These are phyloP conservation scores for Babesia ovis DNA, from an alignment of 169 alveolate genomes.

Conservation along the genomic window DNA sequence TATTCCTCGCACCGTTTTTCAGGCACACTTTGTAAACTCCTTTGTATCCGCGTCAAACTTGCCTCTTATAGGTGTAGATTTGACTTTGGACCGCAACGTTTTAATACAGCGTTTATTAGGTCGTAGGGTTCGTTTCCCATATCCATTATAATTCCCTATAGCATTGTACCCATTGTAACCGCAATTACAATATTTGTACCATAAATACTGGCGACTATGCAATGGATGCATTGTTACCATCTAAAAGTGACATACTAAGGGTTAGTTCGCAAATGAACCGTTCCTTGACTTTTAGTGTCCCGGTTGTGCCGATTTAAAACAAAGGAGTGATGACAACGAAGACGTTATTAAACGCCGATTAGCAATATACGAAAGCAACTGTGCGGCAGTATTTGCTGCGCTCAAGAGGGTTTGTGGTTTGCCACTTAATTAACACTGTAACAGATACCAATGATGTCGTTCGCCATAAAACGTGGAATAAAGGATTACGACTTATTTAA, in stretches of 20 bases:
- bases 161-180: conserved; percentile 34
- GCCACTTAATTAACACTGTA: too few relatives aligned
- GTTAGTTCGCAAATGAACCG: not conserved
- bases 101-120: conserved; percentile 38
- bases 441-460: conserved; percentile 36
- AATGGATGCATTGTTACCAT: conserved; percentile 44
- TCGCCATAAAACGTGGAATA: conserved; percentile 37
- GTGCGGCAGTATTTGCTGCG: not conserved
- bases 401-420: conserved; percentile 18
- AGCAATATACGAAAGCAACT: conserved; percentile 5
- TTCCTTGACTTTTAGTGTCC: conserved; percentile 15
- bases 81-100: conserved; percentile 12
- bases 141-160: not conserved
- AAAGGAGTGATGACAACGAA: conserved; percentile 35
- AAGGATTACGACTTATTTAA: conserved; percentile 9
- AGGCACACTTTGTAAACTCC: conserved; percentile 29
- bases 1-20: conserved; percentile 29
- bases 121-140: conserved; percentile 30
- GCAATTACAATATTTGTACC: conserved; percentile 21
- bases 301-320: conserved; percentile 33
- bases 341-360: conserved; percentile 24
- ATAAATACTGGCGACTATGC: conserved; percentile 23
- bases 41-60: conserved; percentile 4
- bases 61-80: conserved; percentile 14
- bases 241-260: conserved; percentile 30